Base-by-base conservation (phyloP, 345 rosid species). In the Psidium guajava region DNA sequence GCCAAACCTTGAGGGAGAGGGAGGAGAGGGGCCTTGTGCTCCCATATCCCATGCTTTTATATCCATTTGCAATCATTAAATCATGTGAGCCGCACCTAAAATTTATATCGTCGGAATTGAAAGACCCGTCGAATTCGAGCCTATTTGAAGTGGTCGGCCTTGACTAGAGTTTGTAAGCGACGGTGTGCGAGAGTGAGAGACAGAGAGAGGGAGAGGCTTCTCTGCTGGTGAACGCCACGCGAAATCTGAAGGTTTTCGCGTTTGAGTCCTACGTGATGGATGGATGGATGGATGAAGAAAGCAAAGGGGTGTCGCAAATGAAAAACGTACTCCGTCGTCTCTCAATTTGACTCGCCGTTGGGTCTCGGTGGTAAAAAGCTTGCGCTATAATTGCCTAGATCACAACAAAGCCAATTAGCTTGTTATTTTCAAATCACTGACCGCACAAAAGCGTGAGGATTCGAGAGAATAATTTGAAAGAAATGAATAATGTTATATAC, bases 291-390 rank as follows among this genome's bases (percentile, higher is more conserved):
- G 44, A 42, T 42, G 44, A 42, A 42, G 44, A 42, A 4, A 2
- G 44, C 44, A 42, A 42, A 6, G 5, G 44, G 44, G 6, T 2
- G 4, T 42, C 2, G 44, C 6, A 6, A 6, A 42, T 6, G 44
- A 42, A 42, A 42, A 6, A 42, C 44, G 6, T 42, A 42, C 44
- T n/a, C 44, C 44, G 44, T 42, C 44, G 5, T 42, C 6, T 5
- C 44, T 42, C 44, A 42, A 42, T 42, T 42, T 42, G 16, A 32
- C 12, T 28, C 22, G 4, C 36, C 20, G 2, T 6, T 59, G 9
- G 27, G 0, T 40, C 10, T 27, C 0, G 0, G 42, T 16, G 44
- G 10, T 28, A 32, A 32, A 32, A 64, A 69, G 24, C 20, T 15
- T 55, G 58, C 10, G 2, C 57, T 6, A 54, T 2, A 8, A 11